Evolutionary conservation across 306 rosid species (phyloP), one percentile per base, ranked within the genome.

Genomic region (Acacia melanoxylon): DNA sequence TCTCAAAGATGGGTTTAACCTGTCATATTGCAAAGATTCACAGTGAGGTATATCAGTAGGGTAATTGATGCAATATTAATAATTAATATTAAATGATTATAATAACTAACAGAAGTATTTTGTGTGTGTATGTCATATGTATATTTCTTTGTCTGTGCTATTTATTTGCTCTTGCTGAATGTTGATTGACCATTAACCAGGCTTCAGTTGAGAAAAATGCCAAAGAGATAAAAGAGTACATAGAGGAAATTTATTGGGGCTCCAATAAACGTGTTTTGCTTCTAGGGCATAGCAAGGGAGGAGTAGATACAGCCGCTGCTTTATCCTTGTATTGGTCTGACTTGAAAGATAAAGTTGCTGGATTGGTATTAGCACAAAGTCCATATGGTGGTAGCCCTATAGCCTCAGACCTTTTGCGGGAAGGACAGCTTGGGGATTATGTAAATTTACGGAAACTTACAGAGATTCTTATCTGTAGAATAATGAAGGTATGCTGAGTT

Each of bases 261-360:
- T 92, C 99, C 51, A 83, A 85, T 5, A 96, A 90, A 75, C 97
- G 94, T 75, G 97, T 93, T 85, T 83, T 96, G 84, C 91, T 95
- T 88, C 98, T 93, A 83, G 99, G 98, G 75, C 99, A 96, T 86
- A 96, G 99, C 91, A 96, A 96, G 86, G 99, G 99, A 74, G 99
- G 99, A 90, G 91, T 96, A 82, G 99, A 96, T 85, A 91, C 98
- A 40, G 99, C 99, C 8, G 99, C 99, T 84, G 98, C 99, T 82
- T 86, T 96, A 71, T 93, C 99, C 3, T 74, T 96, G 84, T 93
- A 96, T 86, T 96, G 99, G 99, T 80, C 98, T 83, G 98, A 92
- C 82, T 87, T 96, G 88, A 93, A 92, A 86, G 98, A 92, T 86
- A 96, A 96, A 83, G 99, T 93, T 65, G 98, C 99, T 5, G 99